Conservation (phyloP, 139 green algal species). For the Chloropicon primus region DNA sequence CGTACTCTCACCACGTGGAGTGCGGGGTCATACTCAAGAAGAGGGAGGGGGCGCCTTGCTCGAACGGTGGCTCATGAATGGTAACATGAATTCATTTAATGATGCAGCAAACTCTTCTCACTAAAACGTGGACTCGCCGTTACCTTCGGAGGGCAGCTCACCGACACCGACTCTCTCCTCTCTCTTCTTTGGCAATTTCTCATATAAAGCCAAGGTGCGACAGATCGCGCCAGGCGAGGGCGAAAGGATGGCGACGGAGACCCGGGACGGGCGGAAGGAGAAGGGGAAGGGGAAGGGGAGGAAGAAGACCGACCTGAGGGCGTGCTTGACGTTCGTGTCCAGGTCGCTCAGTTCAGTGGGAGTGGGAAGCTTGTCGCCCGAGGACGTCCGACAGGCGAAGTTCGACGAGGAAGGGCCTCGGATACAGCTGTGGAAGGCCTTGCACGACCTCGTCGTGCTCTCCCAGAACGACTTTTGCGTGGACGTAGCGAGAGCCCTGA, state of each 20-base stretch:
- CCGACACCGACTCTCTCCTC: too few species aligned
- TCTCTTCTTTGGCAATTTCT: too few species aligned
- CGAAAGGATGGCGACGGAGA: too few species aligned
- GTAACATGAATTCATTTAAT: too few species aligned
- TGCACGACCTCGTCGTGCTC: neutral
- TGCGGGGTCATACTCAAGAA: conserved; percentile 50
- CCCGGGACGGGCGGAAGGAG: neutral
- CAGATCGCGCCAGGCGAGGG: too few species aligned
- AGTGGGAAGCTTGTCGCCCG: neutral
- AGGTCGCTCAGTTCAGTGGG: neutral
- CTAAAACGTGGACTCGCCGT: too few species aligned
- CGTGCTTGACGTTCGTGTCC: neutral
- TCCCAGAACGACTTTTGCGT: neutral
- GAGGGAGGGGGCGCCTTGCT: conserved; percentile 14
- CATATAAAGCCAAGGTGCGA: too few species aligned
- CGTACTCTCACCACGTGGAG: conserved; percentile 81
- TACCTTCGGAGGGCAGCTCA: too few species aligned
- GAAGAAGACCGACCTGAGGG: neutral
- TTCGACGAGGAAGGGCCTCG: neutral
- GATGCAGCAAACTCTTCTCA: too few species aligned
- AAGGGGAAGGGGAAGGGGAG: too few species aligned
- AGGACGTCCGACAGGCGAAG: neutral
- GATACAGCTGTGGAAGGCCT: neutral
- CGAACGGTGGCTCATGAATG: too few species aligned
- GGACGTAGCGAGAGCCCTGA: neutral